These are phyloP conservation scores for Moesziomyces sp. DNA, from an alignment of 1,284 basidiomycete species.

Conservation along the genomic window DNA sequence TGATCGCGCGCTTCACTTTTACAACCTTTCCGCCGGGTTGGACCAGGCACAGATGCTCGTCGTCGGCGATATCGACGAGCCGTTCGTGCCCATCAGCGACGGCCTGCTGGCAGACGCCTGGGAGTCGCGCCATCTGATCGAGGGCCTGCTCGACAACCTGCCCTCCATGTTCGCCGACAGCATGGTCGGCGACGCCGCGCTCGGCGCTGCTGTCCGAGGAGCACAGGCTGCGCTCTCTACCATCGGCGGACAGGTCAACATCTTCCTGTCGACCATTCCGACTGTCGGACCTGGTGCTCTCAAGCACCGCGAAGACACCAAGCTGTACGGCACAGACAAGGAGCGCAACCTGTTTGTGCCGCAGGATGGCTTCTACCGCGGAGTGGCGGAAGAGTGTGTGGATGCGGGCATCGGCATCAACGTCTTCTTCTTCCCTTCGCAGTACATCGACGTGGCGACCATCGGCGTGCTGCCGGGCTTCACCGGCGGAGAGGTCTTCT, in stretches of 20 bases:
- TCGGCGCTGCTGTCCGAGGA: slow-evolving; percentile 78
- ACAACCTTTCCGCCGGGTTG: slow-evolving; percentile 82
- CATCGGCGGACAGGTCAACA: slow-evolving; percentile 84
- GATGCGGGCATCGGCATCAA: slow-evolving; percentile 91
- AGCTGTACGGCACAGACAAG: slow-evolving; percentile 87
- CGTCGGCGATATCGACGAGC: slow-evolving; percentile 87
- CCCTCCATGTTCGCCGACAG: slow-evolving; percentile 76
- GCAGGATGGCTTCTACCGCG: slow-evolving; percentile 80
- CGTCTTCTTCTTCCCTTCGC: slow-evolving; percentile 84
- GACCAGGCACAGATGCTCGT: slow-evolving; percentile 79
- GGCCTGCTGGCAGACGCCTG: slow-evolving; percentile 84
- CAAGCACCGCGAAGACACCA: slow-evolving; percentile 75
- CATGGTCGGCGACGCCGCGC: slow-evolving; percentile 73
- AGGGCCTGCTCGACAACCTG: slow-evolving; percentile 76
- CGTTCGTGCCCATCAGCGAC: slow-evolving; percentile 82
- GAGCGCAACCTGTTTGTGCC: slow-evolving; percentile 83
- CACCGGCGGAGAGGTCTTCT: slow-evolving; percentile 93
- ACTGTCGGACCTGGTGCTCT: slow-evolving; percentile 81
- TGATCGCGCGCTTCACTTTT: slow-evolving; percentile 86
- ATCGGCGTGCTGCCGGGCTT: slow-evolving; percentile 76
- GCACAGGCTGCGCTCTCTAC: slow-evolving; percentile 78
- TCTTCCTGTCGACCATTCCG: slow-evolving; percentile 84
- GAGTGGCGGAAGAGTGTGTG: slow-evolving; percentile 86
- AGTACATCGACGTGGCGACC: slow-evolving; percentile 87
- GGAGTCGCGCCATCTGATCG: slow-evolving; percentile 76